Base-by-base conservation (phyloP, 225 moss, liverwort and hornwort genomes). In the Pleurozium schreberi region DNA sequence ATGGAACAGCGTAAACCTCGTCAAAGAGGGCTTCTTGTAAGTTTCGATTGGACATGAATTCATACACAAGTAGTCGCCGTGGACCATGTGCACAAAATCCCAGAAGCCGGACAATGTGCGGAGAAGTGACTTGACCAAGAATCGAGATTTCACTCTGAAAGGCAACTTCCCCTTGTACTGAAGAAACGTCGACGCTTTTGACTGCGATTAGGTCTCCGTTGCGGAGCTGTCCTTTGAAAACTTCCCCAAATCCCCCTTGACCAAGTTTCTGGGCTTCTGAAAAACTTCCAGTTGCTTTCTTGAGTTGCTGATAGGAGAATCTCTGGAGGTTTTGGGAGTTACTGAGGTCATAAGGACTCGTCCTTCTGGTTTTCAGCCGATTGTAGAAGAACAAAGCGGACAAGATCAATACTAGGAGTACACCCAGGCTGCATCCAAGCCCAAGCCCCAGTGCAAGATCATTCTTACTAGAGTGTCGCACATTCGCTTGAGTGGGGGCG, bases 71-170 rank as follows among this genome's bases (percentile, higher is more conserved):
- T 36, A 98, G 88, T 13, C 98, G 95, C 67, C 94, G 95, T 75
- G 95, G 96, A 62, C 98, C 98, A 77, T 97, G 94, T 45, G 92
- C 93, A 69, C 98, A 97, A 76, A 97, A 96, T 11, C 98, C 98
- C 85, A 97, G 89, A 40, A 98, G 96, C 59, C 94, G 92, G n/a
- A 98, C 96, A 74, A 98, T 93, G 85, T 95, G 96, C 19, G 96
- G 97, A 73, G 98, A 97, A 65, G 93, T 90, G 65, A 98, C 90
- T 79, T 93, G 95, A 43, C 96, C 98, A 43, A 96, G 95, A 75
- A 98, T 94, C 28, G 95, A 96, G 40, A 98, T 94, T 91, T 98
- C 98, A 87, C 97, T 98, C 90, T 98, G 97, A 75, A 98, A 98
- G 83, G 97, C 98, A 78, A 96, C 93, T 90, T 98, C 97, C 45